These are phyloP conservation scores for Berberis vulgaris DNA, from an alignment of 164 flowering plant genomes.

Conservation along the genomic window DNA sequence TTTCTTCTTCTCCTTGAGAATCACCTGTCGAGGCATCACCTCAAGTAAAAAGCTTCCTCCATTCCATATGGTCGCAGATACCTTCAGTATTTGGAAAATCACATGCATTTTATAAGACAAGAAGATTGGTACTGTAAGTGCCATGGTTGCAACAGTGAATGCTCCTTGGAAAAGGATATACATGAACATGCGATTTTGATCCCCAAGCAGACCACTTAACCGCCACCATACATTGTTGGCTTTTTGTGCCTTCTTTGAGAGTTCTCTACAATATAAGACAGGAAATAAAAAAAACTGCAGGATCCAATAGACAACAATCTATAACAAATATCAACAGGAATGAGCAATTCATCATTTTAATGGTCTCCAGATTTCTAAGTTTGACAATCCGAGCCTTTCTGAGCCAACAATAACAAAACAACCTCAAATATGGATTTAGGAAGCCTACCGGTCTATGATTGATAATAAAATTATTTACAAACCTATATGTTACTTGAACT, in stretches of 20 bases:
- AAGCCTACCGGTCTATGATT: too few species aligned
- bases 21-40: conserved; percentile 92
- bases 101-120: conserved; percentile 61
- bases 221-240: conserved; percentile 95
- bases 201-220: conserved; percentile 85
- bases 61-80: conserved; percentile 85
- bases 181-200: conserved; percentile 84
- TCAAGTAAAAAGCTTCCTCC: conserved; percentile 91
- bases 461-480: too few species aligned
- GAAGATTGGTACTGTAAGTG: conserved; percentile 91
- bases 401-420: too few species aligned
- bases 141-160: conserved; percentile 89
- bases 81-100: conserved; percentile 76
- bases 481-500: too few species aligned
- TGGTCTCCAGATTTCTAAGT: too few species aligned
- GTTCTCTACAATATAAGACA: conserved; percentile 46
- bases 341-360: too few species aligned
- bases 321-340: too few species aligned
- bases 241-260: conserved; percentile 89
- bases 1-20: conserved; percentile 83
- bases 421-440: too few species aligned
- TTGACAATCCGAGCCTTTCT: too few species aligned
- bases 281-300: not conserved
- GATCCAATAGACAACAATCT: too few species aligned
- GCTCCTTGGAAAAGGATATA: conserved; percentile 68